Conservation (phyloP, 2,329 filamentous ascomycete genomes). For the Ophiobolus disseminans region DNA sequence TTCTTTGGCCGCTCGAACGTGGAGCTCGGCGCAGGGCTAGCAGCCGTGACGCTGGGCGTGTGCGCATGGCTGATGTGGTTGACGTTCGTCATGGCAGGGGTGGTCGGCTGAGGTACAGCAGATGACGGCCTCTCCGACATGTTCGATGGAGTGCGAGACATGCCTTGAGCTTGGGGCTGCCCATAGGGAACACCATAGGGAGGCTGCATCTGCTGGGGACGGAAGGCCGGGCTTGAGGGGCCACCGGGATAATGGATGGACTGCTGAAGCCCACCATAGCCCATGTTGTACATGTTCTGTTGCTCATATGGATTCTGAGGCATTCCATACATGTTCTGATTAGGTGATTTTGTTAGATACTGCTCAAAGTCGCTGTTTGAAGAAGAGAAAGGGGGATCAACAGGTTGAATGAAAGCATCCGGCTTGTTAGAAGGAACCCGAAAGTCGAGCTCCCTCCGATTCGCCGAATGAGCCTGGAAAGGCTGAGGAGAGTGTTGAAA, state of each 20-base stretch:
- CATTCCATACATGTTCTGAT: conserved; percentile 69
- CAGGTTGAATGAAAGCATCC: conserved; percentile 32
- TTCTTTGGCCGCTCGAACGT: conserved; percentile 68
- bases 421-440: conserved; percentile 25
- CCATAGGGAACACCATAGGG: conserved; percentile 61
- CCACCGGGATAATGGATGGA: conserved; percentile 55
- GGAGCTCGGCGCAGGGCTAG: conserved; percentile 67
- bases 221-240: conserved; percentile 58
- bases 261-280: conserved; percentile 56
- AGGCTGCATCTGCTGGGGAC: conserved; percentile 52
- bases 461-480: conserved; percentile 18
- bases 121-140: conserved; percentile 66
- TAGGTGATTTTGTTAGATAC: conserved; percentile 70
- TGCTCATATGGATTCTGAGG: conserved; percentile 60
- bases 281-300: conserved; percentile 51
- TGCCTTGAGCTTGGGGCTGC: conserved; percentile 63
- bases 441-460: conserved; percentile 21
- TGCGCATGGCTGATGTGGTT: conserved; percentile 58
- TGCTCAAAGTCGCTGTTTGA: conserved; percentile 74
- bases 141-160: conserved; percentile 70
- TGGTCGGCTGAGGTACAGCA: conserved; percentile 65
- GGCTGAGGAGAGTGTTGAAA: conserved; percentile 17
- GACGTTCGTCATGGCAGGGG: conserved; percentile 57
- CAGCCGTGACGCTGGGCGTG: conserved; percentile 62
- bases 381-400: conserved; percentile 68